Conservation (phyloP, 352 stramenopile species). For the Phytophthora pini region DNA sequence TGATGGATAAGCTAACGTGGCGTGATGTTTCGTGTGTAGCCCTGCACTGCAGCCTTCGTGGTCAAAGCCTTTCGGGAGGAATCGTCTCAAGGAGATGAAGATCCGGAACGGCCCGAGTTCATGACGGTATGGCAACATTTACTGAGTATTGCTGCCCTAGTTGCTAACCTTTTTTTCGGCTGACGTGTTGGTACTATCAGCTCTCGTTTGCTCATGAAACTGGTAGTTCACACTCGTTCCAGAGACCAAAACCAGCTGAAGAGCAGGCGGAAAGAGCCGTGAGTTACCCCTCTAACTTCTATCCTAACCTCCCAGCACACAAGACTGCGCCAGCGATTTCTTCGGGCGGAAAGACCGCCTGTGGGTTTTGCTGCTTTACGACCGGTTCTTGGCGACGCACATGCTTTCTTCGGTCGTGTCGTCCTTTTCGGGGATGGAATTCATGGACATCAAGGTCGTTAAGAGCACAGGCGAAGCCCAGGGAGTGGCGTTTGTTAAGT, state of each 20-base stretch:
- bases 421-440: constrained; percentile 72
- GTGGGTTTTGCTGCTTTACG: constrained; percentile 80
- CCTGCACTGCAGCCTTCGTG: constrained; percentile 54
- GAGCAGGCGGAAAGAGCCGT: constrained; percentile 11
- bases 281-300: constrained; percentile 3
- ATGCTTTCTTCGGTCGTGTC: constrained; percentile 70
- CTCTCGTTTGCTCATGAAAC: constrained; percentile 58
- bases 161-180: not conserved
- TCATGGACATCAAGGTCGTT: constrained; percentile 83
- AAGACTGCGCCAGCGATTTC: constrained; percentile 16
- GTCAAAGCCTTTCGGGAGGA: constrained; percentile 64
- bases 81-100: constrained; percentile 38
- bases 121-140: constrained; percentile 48
- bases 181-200: constrained; percentile 29
- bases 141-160: not conserved
- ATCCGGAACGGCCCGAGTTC: constrained; percentile 46
- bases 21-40: constrained; percentile 29
- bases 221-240: constrained; percentile 11
- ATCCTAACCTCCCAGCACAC: constrained; percentile 1
- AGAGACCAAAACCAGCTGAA: constrained; percentile 16
- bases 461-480: constrained; percentile 68
- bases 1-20: constrained; percentile 3
- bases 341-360: constrained; percentile 35
- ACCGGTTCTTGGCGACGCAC: constrained; percentile 65
- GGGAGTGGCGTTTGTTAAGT: constrained; percentile 81